Evolutionary conservation across 2,329 filamentous ascomycete species (phyloP).

Genomic region (Penicillium sp.): DNA sequence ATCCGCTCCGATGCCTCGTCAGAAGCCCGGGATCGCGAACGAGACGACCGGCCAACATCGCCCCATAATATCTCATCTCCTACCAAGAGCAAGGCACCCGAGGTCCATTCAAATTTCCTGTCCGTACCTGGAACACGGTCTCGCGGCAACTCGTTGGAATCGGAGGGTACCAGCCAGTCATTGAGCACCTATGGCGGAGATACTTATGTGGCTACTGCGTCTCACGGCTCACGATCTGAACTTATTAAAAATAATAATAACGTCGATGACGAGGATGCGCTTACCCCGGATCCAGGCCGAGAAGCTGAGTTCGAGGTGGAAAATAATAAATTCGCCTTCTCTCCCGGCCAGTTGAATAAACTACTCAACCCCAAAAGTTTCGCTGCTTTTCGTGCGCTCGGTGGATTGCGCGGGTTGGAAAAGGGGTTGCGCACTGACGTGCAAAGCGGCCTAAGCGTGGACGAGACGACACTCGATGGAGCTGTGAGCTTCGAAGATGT

Average conservation of each 20-base stretch:
- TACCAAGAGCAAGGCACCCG: conserved; percentile 49
- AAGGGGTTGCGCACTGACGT: conserved; percentile 69
- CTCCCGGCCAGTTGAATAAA: conserved; percentile 72
- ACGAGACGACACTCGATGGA: conserved; percentile 67
- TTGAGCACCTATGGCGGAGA: conserved; percentile 54
- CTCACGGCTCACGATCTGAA: conserved; percentile 45
- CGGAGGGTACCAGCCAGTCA: conserved; percentile 57
- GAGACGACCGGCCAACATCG: conserved; percentile 61
- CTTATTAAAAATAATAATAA: conserved; percentile 47
- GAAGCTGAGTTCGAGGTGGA: conserved; percentile 68
- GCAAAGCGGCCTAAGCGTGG: conserved; percentile 65
- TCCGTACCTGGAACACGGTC: conserved; percentile 64
- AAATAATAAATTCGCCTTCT: conserved; percentile 71
- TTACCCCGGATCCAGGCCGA: conserved; percentile 69
- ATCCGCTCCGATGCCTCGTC: conserved; percentile 57
- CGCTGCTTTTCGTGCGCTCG: conserved; percentile 71
- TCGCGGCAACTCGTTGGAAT: conserved; percentile 65
- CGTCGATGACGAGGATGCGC: conserved; percentile 61
- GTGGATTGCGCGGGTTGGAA: conserved; percentile 70
- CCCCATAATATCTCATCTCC: conserved; percentile 69
- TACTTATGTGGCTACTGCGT: conserved; percentile 51
- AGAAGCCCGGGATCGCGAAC: conserved; percentile 52
- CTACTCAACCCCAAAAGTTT: conserved; percentile 78
- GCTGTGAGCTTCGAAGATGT: conserved; percentile 67
- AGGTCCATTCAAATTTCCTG: conserved; percentile 57